A percentile compares a stretch with the other conserved stretches of the same genome.
Conservation (phyloP, 2,329 filamentous ascomycete species). For the Claviceps digitariae region DNA sequence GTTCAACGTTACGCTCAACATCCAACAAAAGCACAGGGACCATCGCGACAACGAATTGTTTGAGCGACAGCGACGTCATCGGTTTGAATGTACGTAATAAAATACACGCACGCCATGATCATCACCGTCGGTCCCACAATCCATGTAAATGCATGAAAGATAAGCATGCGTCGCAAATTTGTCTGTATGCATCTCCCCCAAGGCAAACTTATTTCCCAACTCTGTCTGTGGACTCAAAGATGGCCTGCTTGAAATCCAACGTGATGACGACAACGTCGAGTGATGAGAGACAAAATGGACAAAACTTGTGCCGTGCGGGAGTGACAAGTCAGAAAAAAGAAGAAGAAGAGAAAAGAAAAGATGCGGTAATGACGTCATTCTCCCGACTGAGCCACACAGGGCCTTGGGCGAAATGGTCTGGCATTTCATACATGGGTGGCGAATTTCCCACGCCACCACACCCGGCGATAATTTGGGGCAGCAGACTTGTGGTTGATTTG, state of each 20-base stretch:
- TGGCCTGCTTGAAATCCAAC: background rate
- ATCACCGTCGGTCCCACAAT: no score
- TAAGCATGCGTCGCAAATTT: background rate
- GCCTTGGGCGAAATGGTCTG: background rate
- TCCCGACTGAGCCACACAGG: background rate
- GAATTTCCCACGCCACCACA: background rate
- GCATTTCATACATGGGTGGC: background rate
- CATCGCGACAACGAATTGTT: background rate
- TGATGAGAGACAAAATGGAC: background rate
- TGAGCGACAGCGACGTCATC: background rate
- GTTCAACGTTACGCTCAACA: background rate
- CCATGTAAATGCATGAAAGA: no score
- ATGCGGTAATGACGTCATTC: background rate
- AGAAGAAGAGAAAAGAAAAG: no score
- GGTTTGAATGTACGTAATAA: background rate
- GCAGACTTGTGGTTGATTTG: background rate
- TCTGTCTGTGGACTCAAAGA: background rate
- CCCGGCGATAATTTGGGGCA: background rate
- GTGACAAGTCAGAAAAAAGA: background rate
- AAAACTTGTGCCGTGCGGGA: background rate
- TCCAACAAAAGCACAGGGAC: background rate
- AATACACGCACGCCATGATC: background rate
- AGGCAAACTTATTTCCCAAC: background rate
- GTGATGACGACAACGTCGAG: background rate
- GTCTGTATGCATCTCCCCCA: background rate